Evolutionary conservation across 805 yeast species (phyloP).

Genomic region (Saccharomyces cerevisiae): DNA sequence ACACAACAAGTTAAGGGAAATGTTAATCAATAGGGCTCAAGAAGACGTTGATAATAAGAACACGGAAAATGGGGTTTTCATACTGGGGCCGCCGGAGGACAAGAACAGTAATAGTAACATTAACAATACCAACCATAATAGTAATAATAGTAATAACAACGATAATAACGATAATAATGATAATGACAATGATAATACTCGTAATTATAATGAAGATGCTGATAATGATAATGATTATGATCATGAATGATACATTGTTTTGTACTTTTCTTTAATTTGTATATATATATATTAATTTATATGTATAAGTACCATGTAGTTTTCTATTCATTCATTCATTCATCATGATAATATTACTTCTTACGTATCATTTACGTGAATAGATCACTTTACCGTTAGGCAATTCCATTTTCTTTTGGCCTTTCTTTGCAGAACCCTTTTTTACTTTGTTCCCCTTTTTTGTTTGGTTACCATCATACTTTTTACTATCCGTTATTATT

Average conservation of each 20-base stretch:
- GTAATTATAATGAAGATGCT: not conserved
- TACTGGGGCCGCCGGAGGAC: constrained; percentile 22
- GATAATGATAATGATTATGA: not conserved
- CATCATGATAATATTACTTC: not conserved
- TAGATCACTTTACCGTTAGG: constrained; percentile 56
- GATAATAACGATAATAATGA: not conserved
- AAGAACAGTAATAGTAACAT: not conserved
- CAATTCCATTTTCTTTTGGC: constrained; percentile 41
- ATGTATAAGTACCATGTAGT: not conserved
- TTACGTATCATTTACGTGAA: constrained; percentile 29
- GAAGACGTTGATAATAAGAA: constrained; percentile 24
- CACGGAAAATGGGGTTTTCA: constrained; percentile 27
- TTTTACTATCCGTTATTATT: constrained; percentile 14
- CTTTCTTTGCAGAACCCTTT: constrained; percentile 32
- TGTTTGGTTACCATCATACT: constrained; percentile 34
- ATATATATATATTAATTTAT: constrained; percentile 1
- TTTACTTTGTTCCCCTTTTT: constrained; percentile 31
- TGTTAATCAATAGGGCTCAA: constrained; percentile 21
- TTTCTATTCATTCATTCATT: not conserved
- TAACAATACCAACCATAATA: not conserved
- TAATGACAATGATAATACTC: not conserved
- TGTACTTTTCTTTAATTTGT: not conserved
- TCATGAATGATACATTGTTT: not conserved
- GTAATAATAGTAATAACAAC: not conserved
- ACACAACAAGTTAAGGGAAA: constrained; percentile 23